Evolutionary conservation across 768 basidiomycete genomes (phyloP).

Genomic region (Pleurotus ostreatus): DNA sequence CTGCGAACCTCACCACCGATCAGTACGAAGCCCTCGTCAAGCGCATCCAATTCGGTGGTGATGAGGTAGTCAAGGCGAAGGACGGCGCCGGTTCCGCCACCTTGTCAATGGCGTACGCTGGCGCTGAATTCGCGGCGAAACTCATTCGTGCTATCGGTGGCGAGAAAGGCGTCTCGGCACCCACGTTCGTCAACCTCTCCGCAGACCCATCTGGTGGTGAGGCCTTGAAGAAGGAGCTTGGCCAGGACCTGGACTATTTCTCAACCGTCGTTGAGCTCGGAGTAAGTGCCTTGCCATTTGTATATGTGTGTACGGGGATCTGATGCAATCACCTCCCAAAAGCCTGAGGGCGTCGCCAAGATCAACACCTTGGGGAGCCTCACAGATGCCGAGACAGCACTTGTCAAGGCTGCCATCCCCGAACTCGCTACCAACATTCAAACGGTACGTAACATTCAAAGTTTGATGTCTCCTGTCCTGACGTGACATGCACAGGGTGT

Average conservation of each 20-base stretch:
- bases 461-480: neutral
- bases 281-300: conserved; percentile 39
- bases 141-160: conserved; percentile 82
- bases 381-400: conserved; percentile 65
- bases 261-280: conserved; percentile 87
- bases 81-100: conserved; percentile 92
- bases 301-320: neutral
- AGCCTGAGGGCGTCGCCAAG: conserved; percentile 80
- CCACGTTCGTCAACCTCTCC: conserved; percentile 77
- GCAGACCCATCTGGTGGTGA: conserved; percentile 69
- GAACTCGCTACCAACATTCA: conserved; percentile 75
- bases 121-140: conserved; percentile 83
- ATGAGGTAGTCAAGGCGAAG: conserved; percentile 98
- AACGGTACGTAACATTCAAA: conserved; percentile 39
- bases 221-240: conserved; percentile 78
- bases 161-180: conserved; percentile 82
- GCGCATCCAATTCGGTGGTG: conserved; percentile 93
- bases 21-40: conserved; percentile 62
- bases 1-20: conserved; percentile 43
- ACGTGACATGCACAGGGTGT: conserved; percentile 7
- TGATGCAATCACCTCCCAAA: conserved; percentile 10
- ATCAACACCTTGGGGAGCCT: conserved; percentile 79
- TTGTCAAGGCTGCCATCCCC: conserved; percentile 76
- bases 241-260: conserved; percentile 79
- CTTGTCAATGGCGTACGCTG: conserved; percentile 95